Base-by-base conservation (phyloP, 768 basidiomycete genomes). In the Tephrocybe sp. region DNA sequence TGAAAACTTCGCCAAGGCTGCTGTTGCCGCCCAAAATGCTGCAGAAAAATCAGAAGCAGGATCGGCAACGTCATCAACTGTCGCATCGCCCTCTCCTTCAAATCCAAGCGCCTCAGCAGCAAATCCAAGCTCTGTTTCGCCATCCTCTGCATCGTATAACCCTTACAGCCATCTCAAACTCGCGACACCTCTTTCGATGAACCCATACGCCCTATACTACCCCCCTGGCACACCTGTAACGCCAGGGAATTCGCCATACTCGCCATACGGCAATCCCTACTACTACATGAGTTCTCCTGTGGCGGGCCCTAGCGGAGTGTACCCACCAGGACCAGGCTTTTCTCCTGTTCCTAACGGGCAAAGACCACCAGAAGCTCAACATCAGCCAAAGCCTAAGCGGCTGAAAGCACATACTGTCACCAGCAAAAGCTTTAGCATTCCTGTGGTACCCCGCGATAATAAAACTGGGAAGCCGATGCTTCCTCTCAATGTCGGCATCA, bases 401-500 rank as follows among this genome's bases (percentile, higher is more conserved):
- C 69, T 89, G 19, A 91, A 90, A 64, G 83, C 88, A 38, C 89
- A 91, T 61, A 87, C 85, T 1, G 85, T 93, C 30, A 86, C 84
- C 3, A 84, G 84, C 57, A 87, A 85, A 67, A 86, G 76, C 63
- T 84, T 77, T 58, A 85, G 80, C 59, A 91, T 92, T 43, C 89
- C 90, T 0, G 80, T 79, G 56, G 85, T 92, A 2, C 87, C 88
- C 1, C 77, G 90, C 9, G 87, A 90, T 59, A 85, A 91, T 60
- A 85, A 80, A 63, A 73, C 73, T 38, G 82, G 82, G 3, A 79
- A 79, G 39, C 89, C 89, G 0, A 76, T 87, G 67, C 68, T 93
- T 5, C 91, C 91, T 0, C 69, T 92, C 30, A 87, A 83, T 59
- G 88, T 92, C 14, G 91, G 91, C 30, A 92, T 92, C 63, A 91